Conservation (phyloP, 2,329 filamentous ascomycete genomes). For the Cladosporium colombiae region DNA sequence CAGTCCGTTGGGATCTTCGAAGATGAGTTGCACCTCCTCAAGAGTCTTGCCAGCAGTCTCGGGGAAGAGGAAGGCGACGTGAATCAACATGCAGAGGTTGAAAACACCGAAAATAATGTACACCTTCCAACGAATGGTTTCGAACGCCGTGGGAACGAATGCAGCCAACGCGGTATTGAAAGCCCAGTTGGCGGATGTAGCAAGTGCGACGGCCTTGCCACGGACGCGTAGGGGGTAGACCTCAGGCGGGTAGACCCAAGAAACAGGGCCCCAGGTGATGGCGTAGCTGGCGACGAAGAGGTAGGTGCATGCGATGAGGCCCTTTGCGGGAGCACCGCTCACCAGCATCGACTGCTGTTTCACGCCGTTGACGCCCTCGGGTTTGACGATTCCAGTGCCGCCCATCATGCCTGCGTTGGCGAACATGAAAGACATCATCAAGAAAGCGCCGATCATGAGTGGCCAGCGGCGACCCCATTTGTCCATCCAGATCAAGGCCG, state of each 20-base stretch:
- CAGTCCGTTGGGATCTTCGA: conserved; percentile 45
- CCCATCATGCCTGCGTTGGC: conserved; percentile 64
- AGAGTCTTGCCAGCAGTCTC: conserved; percentile 75
- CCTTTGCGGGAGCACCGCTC: conserved; percentile 40
- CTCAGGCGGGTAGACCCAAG: conserved; percentile 67
- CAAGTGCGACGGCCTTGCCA: conserved; percentile 60
- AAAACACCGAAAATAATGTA: conserved; percentile 71
- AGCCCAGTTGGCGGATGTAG: conserved; percentile 57
- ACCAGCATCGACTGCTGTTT: conserved; percentile 44
- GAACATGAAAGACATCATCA: conserved; percentile 66
- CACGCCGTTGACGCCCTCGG: conserved; percentile 42
- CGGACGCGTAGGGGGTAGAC: conserved; percentile 64
- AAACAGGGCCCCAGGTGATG: conserved; percentile 62
- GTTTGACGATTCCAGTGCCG: conserved; percentile 52
- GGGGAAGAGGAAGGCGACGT: conserved; percentile 66
- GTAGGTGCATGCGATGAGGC: conserved; percentile 65
- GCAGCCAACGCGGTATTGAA: conserved; percentile 63
- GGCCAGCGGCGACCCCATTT: conserved; percentile 71
- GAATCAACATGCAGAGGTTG: conserved; percentile 56
- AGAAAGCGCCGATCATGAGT: conserved; percentile 63
- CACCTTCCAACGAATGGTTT: conserved; percentile 59
- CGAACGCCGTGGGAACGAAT: conserved; percentile 60
- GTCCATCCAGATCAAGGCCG: conserved; percentile 74
- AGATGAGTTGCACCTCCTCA: conserved; percentile 76
- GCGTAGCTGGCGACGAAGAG: conserved; percentile 71